Evolutionary conservation across 441 rosid genomes (phyloP).

Genomic region (Corymbia calophylla): DNA sequence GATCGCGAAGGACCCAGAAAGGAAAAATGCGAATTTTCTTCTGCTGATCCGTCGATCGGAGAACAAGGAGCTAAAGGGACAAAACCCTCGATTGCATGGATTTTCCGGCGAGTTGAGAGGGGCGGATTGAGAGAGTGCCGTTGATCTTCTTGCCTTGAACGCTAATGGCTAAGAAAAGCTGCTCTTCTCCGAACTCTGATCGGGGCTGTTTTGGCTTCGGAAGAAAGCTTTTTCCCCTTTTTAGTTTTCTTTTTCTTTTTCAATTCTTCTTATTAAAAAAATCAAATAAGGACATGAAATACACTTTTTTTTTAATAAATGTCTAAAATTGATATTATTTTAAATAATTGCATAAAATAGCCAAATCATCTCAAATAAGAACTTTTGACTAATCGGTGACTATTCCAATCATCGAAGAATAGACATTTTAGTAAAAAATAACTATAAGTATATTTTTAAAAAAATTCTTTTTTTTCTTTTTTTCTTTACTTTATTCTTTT

Average conservation of each 20-base stretch:
- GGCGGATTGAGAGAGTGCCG: background rate
- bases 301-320: no score
- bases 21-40: background rate
- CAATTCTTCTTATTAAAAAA: background rate
- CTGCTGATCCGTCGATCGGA: background rate
- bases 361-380: no score
- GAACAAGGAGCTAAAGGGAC: background rate
- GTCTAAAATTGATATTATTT: no score
- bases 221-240: background rate
- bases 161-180: background rate
- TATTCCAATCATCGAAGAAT: no score
- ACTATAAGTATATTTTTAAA: no score
- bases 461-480: no score
- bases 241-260: background rate
- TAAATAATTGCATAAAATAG: no score
- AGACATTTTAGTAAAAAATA: no score
- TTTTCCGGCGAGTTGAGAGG: background rate
- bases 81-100: background rate
- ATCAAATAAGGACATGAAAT: no score
- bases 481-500: no score
- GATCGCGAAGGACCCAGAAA: background rate
- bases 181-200: background rate
- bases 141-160: background rate
- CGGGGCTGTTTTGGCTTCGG: background rate
- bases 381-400: no score